phyloP scores from a whole-genome alignment of 345 rosid genomes.

The Arabidopsis suecica region DNA sequence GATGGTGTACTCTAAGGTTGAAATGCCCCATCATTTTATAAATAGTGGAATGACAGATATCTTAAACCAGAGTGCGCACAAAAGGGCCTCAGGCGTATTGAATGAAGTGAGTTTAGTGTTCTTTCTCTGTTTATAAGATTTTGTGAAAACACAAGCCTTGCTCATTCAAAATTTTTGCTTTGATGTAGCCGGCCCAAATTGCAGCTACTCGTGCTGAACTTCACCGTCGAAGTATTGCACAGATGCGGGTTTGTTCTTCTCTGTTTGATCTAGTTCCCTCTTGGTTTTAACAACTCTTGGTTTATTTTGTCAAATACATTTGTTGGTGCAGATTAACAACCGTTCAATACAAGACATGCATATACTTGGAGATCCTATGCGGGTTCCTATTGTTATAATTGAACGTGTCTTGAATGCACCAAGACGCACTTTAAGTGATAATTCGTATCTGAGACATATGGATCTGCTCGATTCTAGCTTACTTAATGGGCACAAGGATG shows the following conservation, averaged over 20 bases:
- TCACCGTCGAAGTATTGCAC: constrained; percentile 93
- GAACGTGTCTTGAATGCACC: constrained; percentile 92
- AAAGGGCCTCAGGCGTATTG: constrained; percentile 62
- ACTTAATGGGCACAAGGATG: constrained; percentile 39
- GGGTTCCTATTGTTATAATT: constrained; percentile 77
- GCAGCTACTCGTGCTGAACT: constrained; percentile 94
- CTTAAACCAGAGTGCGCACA: constrained; percentile 59
- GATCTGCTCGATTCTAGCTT: constrained; percentile 55
- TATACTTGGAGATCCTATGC: constrained; percentile 82
- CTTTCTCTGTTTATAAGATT: constrained; percentile 6
- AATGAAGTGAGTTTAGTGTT: constrained; percentile 62
- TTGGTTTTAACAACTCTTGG: constrained; percentile 2
- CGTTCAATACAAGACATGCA: constrained; percentile 91
- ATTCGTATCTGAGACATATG: constrained; percentile 71
- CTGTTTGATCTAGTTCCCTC: neutral
- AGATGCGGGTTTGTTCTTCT: constrained; percentile 76
- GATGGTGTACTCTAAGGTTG: constrained; percentile 95
- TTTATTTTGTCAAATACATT: constrained; percentile 16
- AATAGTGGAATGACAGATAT: constrained; percentile 74
- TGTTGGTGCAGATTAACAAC: constrained; percentile 75
- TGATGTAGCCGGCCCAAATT: constrained; percentile 71
- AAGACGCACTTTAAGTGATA: constrained; percentile 75
- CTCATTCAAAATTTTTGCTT: constrained; percentile 29
- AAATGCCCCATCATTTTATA: constrained; percentile 93
- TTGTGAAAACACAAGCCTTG: constrained; percentile 23